Evolutionary conservation across 2,329 filamentous ascomycete genomes (phyloP), one percentile per base, ranked within the genome.

Genomic region (Xylariaceae sp.): DNA sequence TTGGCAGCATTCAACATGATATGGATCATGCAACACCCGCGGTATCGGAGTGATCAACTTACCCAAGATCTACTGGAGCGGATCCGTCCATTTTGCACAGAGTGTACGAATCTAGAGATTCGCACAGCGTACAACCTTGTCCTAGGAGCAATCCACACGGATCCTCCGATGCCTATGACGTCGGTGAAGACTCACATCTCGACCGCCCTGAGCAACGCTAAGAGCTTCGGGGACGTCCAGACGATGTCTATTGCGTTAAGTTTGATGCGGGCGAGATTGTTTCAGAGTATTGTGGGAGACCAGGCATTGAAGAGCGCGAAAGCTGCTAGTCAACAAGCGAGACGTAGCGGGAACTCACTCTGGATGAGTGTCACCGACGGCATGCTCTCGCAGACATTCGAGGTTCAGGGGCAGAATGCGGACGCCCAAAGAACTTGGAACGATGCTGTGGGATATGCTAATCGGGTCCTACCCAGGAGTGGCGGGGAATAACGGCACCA

Each of bases 191-290:
- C 85, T 38, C 83, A 86, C 61, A 85, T 96, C 47, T 83, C 89
- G 53, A 76, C 78, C 36, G 87, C 90, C 2, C 77, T 96, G 39
- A 77, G 79, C 36, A 81, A 83, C 2, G 85, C 88, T 11, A 85
- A 86, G 56, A 74, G 75, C 7, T 83, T 86, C 9, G 76, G 77
- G 47, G 96, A 96, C 65, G 82, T 82, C 30, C 87, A 95, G 56
- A 86, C 91, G 47, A 78, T 90, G n/a, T 85, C 85, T 42, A 87
- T 96, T 56, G 85, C 87, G 6, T 80, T 96, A 51, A 90, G 85
- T 58, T 85, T 94, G 56, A 95, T 96, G 87, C 86, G 87, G 45
- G 83, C 80, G 62, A 81, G 84, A 45, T 87, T 96, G 62, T 96
- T 91, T 67, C 85, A 86, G 41, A 86, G 87, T 51, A 86, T 91